Conservation (phyloP, 768 basidiomycete genomes). For the Macrolepiota albuminosa region DNA sequence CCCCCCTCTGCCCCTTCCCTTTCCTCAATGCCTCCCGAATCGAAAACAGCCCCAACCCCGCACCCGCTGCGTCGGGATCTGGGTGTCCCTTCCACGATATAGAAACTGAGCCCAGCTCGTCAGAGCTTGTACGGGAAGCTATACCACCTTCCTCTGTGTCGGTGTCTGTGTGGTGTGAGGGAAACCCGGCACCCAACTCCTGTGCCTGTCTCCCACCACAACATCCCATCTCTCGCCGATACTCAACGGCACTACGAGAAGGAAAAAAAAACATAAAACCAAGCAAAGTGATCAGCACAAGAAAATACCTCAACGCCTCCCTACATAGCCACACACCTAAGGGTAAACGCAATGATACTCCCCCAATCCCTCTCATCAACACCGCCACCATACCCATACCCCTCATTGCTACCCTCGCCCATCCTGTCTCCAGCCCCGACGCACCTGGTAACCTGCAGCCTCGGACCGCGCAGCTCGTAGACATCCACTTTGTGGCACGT, state of each 20-base stretch:
- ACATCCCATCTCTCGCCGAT: conserved; percentile 33
- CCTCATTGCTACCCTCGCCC: conserved; percentile 50
- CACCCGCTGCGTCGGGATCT: conserved; percentile 37
- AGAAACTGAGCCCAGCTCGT: conserved; percentile 53
- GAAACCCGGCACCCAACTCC: too few relatives aligned
- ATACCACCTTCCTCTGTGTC: conserved; percentile 59
- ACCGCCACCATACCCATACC: conserved; percentile 59
- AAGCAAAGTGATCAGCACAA: conserved; percentile 16
- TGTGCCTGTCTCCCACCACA: too few relatives aligned
- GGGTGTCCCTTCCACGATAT: conserved; percentile 59
- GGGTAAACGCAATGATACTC: conserved; percentile 72
- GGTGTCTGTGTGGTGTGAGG: conserved; percentile 25
- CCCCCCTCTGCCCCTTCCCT: conserved; percentile 31
- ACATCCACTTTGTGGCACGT: background rate
- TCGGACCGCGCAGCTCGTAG: conserved; percentile 57
- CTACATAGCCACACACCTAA: conserved; percentile 34
- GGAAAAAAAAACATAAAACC: background rate
- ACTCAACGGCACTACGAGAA: conserved; percentile 50
- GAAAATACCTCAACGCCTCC: too few relatives aligned
- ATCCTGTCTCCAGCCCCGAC: conserved; percentile 41
- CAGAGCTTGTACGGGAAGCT: conserved; percentile 36
- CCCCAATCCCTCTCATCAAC: conserved; percentile 72
- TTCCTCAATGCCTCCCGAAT: conserved; percentile 58
- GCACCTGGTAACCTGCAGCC: conserved; percentile 12
- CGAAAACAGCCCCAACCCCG: conserved; percentile 34